These are phyloP conservation scores for Xerocomellus intermedius DNA, from an alignment of 768 basidiomycete genomes.

Conservation along the genomic window DNA sequence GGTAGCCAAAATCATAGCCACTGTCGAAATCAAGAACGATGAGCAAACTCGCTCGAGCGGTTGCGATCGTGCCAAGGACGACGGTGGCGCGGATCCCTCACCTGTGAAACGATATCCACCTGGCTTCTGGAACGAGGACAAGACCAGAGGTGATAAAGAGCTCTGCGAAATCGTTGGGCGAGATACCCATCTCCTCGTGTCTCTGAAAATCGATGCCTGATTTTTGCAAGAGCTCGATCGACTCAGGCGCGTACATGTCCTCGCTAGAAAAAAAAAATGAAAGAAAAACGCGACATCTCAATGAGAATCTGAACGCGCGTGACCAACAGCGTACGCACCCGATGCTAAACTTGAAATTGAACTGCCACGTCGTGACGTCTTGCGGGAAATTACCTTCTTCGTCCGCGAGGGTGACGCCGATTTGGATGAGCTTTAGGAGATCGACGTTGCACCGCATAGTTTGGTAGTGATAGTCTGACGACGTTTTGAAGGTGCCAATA, in stretches of 20 bases:
- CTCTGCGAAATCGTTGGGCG: constrained; percentile 94
- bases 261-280: constrained; percentile 50
- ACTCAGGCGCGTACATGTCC: constrained; percentile 99
- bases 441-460: constrained; percentile 99
- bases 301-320: not conserved
- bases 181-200: constrained; percentile 89
- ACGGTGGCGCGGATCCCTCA: constrained; percentile 36
- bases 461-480: constrained; percentile 98
- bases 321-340: constrained; percentile 52
- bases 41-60: not conserved
- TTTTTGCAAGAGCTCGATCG: constrained; percentile 90
- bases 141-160: constrained; percentile 95
- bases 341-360: constrained; percentile 94
- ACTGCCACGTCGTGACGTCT: constrained; percentile 96
- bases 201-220: constrained; percentile 95
- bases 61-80: not conserved
- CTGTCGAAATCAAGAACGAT: constrained; percentile 40
- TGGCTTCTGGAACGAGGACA: constrained; percentile 83
- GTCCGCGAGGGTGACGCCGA: constrained; percentile 92
- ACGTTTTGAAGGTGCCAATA: constrained; percentile 93
- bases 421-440: constrained; percentile 94
- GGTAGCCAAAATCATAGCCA: constrained; percentile 99
- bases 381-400: constrained; percentile 90
- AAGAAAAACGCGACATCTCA: not conserved
- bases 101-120: constrained; percentile 99